These are phyloP conservation scores for Astrephomene gubernaculifera DNA, from an alignment of 139 green algal species.

Conservation along the genomic window DNA sequence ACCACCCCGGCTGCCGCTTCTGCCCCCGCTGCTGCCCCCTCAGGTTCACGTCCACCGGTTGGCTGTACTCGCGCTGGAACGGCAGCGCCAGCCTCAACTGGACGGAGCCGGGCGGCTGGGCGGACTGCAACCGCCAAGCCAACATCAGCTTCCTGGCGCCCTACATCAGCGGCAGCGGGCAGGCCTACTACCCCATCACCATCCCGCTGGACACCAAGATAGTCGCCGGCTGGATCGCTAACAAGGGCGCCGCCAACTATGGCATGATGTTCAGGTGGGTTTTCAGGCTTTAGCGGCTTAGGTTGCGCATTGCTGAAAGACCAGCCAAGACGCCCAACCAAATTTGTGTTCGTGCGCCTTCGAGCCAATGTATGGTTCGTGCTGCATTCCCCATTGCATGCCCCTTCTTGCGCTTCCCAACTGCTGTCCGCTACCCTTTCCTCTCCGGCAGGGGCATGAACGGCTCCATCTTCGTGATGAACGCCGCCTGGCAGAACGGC, in stretches of 20 bases:
- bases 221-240: not conserved
- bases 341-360: no score
- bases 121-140: not conserved
- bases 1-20: no score
- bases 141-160: conserved; percentile 5
- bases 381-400: no score
- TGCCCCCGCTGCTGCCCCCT: no score
- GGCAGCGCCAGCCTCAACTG: not conserved
- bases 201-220: not conserved
- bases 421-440: no score
- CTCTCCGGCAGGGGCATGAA: not conserved
- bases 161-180: not conserved
- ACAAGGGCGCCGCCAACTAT: conserved; percentile 30
- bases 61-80: conserved; percentile 14
- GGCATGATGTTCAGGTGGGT: conserved; percentile 41
- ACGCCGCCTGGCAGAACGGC: not conserved
- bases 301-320: no score
- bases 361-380: no score
- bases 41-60: conserved; percentile 36
- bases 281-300: no score
- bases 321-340: no score
- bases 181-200: not conserved
- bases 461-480: not conserved
- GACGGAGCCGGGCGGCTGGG: conserved; percentile 26
- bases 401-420: no score